Conservation (phyloP, 2,329 filamentous ascomycete genomes). For the Fusarium humuli region DNA sequence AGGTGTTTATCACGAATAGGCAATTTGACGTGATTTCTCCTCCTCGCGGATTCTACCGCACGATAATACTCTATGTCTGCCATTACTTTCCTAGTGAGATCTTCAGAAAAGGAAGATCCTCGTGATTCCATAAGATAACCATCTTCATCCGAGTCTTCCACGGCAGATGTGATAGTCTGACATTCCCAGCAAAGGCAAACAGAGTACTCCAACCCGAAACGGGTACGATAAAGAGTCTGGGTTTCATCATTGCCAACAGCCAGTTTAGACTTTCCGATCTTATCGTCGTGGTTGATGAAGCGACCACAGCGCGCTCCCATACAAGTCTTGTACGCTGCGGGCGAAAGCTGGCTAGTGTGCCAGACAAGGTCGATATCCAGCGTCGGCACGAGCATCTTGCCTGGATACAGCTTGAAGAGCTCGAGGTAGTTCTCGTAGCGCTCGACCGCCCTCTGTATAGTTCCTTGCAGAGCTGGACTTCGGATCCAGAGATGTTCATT, state of each 20-base stretch:
- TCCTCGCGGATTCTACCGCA: conserved; percentile 32
- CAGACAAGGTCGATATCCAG: conserved; percentile 57
- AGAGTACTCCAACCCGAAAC: conserved; percentile 32
- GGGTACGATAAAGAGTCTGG: conserved; percentile 29
- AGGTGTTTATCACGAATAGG: conserved; percentile 2
- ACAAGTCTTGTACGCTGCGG: conserved; percentile 42
- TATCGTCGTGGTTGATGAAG: conserved; percentile 48
- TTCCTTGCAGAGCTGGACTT: conserved; percentile 50
- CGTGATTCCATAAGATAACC: neutral
- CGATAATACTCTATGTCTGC: conserved; percentile 22
- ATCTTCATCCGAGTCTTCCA: conserved; percentile 23
- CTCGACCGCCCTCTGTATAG: conserved; percentile 49
- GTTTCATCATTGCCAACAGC: conserved; percentile 25
- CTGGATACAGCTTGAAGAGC: conserved; percentile 52
- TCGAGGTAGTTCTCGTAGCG: conserved; percentile 55
- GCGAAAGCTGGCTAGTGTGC: conserved; percentile 57
- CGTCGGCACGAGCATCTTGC: conserved; percentile 52
- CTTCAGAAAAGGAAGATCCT: neutral
- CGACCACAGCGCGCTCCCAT: conserved; percentile 33
- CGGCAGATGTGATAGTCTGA: conserved; percentile 33
- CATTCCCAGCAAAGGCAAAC: conserved; percentile 42
- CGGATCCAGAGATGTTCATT: conserved; percentile 52
- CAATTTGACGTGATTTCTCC: conserved; percentile 23
- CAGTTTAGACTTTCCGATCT: conserved; percentile 27
- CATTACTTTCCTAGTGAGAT: conserved; percentile 9